phyloP scores from a whole-genome alignment of 1,284 basidiomycete genomes.

The Cryptococcus jaspeensis region DNA sequence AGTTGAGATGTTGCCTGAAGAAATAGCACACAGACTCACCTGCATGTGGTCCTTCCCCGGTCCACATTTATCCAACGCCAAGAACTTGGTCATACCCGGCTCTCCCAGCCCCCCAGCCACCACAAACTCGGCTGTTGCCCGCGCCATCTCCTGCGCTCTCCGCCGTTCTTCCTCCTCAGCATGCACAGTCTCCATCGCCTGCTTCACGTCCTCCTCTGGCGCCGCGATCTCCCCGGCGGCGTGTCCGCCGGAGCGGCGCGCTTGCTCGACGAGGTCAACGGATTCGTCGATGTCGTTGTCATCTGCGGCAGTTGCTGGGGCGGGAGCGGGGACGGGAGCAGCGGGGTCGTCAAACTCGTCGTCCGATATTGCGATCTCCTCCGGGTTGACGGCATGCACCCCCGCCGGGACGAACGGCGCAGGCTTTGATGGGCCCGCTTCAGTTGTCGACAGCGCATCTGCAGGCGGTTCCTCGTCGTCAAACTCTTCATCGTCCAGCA shows the following conservation, averaged over 20 bases:
- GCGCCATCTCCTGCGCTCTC: constrained; percentile 10
- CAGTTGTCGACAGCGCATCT: neutral
- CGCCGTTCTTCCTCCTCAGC: neutral
- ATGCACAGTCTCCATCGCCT: neutral
- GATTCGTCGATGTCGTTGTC: constrained; percentile 55
- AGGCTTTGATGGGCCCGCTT: neutral
- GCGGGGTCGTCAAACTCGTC: constrained; percentile 19
- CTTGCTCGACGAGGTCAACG: constrained; percentile 33
- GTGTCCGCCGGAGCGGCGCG: neutral
- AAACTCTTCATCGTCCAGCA: constrained; percentile 52
- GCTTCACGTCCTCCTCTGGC: constrained; percentile 5
- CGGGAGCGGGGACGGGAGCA: neutral
- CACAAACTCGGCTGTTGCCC: constrained; percentile 18
- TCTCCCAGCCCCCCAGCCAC: constrained; percentile 19
- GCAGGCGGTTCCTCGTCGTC: constrained; percentile 12
- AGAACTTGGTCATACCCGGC: constrained; percentile 65
- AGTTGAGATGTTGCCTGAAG: no score
- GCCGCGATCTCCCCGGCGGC: constrained; percentile 24
- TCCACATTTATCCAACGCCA: constrained; percentile 92
- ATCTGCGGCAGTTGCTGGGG: constrained; percentile 49
- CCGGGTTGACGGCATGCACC: constrained; percentile 56
- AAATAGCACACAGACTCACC: constrained; percentile 57
- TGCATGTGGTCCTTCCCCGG: constrained; percentile 79
- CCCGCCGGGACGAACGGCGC: no score
- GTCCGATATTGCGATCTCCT: constrained; percentile 63